Conservation (phyloP, 1,139 yeast species). For the Diutina rugosa region DNA sequence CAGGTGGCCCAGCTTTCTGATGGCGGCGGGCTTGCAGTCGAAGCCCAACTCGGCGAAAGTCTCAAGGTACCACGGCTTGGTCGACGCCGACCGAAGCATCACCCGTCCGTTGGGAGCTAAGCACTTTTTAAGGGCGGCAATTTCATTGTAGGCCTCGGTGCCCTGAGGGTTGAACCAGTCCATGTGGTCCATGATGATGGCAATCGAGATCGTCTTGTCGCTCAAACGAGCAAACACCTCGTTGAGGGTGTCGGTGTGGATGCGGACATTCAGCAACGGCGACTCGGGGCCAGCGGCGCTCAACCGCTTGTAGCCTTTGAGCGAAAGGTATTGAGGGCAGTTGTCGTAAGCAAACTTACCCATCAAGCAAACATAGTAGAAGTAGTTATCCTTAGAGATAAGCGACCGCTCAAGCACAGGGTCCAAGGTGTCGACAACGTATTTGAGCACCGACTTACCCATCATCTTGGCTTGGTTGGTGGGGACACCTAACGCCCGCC, state of each 20-base stretch:
- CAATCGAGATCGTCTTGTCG: slow-evolving; percentile 53
- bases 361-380: slow-evolving; percentile 56
- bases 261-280: slow-evolving; percentile 54
- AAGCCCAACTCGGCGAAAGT: slow-evolving; percentile 60
- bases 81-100: slow-evolving; percentile 63
- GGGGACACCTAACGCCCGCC: slow-evolving; percentile 86
- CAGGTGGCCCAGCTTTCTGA: slow-evolving; percentile 46
- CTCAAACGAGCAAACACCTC: slow-evolving; percentile 61
- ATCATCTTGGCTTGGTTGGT: slow-evolving; percentile 73
- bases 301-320: slow-evolving; percentile 40
- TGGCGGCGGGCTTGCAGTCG: slow-evolving; percentile 53
- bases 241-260: slow-evolving; percentile 69
- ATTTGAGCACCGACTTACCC: slow-evolving; percentile 57
- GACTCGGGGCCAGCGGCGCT: slow-evolving; percentile 17
- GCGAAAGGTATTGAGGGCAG: slow-evolving; percentile 67
- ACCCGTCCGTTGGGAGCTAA: slow-evolving; percentile 61
- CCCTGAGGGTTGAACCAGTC: slow-evolving; percentile 75
- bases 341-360: slow-evolving; percentile 50
- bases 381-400: slow-evolving; percentile 62
- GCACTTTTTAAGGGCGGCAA: slow-evolving; percentile 50
- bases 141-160: slow-evolving; percentile 51
- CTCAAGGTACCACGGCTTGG: slow-evolving; percentile 64
- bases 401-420: slow-evolving; percentile 55
- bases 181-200: slow-evolving; percentile 85
- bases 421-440: slow-evolving; percentile 67